Conservation (phyloP, 2,329 filamentous ascomycete species). For the Fusarium musae region DNA sequence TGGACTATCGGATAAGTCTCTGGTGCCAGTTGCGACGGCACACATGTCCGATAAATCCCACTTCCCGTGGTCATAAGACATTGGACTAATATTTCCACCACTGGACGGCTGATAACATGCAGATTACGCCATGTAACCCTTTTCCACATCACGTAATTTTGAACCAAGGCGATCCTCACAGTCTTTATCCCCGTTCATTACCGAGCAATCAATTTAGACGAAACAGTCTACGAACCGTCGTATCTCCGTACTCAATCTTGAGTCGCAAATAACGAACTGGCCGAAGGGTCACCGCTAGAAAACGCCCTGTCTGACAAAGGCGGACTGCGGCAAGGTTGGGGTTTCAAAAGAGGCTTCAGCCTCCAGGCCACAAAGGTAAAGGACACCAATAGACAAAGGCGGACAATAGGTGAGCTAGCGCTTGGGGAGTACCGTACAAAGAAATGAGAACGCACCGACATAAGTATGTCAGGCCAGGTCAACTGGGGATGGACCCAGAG, state of each 20-base stretch:
- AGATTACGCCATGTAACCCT: neutral
- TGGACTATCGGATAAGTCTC: neutral
- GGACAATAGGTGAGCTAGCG: rapidly evolving
- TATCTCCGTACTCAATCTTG: neutral
- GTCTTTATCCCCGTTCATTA: neutral
- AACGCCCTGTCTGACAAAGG: neutral
- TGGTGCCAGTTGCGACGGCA: neutral
- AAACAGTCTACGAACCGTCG: neutral
- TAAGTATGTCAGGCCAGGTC: rapidly evolving
- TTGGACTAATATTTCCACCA: neutral
- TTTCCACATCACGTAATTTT: neutral
- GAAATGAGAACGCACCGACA: neutral
- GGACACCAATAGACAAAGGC: too few species aligned
- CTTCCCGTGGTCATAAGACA: neutral
- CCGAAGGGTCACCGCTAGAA: rapidly evolving
- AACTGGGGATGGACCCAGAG: rapidly evolving
- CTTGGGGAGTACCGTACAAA: rapidly evolving
- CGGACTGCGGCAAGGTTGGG: too few species aligned
- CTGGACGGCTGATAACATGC: neutral
- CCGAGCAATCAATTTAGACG: neutral
- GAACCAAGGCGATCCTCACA: neutral
- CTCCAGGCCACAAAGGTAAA: too few species aligned
- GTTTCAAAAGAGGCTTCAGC: too few species aligned
- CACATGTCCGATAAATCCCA: neutral
- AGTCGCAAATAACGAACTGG: neutral